Base-by-base conservation (phyloP, 2,329 filamentous ascomycete genomes). In the Cladorrhinum sp. region DNA sequence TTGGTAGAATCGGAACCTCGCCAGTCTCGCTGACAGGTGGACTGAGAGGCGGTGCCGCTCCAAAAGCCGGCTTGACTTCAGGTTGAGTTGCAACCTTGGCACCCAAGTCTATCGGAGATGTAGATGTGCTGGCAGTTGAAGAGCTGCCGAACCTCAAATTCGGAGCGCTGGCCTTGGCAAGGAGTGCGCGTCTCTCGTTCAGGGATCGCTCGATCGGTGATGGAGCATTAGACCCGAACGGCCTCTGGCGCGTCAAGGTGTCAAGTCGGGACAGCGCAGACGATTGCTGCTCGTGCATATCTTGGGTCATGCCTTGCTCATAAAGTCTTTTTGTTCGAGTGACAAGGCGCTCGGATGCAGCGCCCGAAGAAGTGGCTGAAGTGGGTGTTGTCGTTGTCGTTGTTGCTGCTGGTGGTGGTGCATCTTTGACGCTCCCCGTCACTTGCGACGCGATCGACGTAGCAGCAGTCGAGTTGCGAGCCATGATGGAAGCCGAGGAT, bases 391-490 rank as follows among this genome's bases (percentile, higher is more conserved):
- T 73, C 5, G 77, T 73, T 46, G 68, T 71, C 2, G 75, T 67
- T 1, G 77, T 76, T 3, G 69, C 71, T 3, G 79, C 68, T 12
- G 73, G 71, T 0, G 74, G 69, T 33, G 81, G 79, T 67, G 73
- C 75, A 39, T 86, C 84, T 64, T 81, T 85, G 26, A 79, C 58
- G 1, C 83, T 82, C 2, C 79, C 73, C 0, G 82, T 73, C 16
- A 77, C 78, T 62, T 94, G 91, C 0, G 92, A 96, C n/a, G 87
- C 86, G 55, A 96, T 80, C 0, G 94, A 97, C 0, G 92, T 97
- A 2, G 92, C 92, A 6, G 92, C 91, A 1, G 93, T 96, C 0
- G 94, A 97, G 59, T 86, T 87, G 26, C 91, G 87, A 24, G 85
- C 84, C 42, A 87, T 82, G 0, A 86, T 87, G 5, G 86, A 88